These are phyloP conservation scores for Tuber melanosporum DNA, from an alignment of 495 filamentous ascomycete species.

Conservation along the genomic window DNA sequence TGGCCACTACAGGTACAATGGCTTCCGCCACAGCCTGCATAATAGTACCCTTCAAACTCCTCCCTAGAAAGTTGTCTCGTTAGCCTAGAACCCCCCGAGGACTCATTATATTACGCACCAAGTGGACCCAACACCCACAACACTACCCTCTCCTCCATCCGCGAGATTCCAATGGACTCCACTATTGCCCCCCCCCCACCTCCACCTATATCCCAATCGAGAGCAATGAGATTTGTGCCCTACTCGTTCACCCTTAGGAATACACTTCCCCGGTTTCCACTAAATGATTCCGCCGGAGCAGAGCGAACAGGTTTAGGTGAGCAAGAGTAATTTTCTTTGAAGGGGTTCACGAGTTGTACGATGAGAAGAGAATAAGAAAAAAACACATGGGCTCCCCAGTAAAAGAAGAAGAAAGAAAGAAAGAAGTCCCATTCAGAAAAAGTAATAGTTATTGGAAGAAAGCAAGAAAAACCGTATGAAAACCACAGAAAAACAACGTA, in stretches of 20 bases:
- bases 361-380: no score
- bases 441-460: no score
- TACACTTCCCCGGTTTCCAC: slow-evolving; percentile 41
- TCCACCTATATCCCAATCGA: slow-evolving; percentile 41
- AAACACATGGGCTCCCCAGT: no score
- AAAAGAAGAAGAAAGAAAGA: no score
- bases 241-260: slow-evolving; percentile 39
- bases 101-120: slow-evolving; percentile 12
- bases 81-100: background rate
- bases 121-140: slow-evolving; percentile 13
- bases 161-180: slow-evolving; percentile 42
- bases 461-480: no score
- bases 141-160: slow-evolving; percentile 37
- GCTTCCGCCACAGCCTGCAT: slow-evolving; percentile 27
- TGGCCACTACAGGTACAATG: slow-evolving; percentile 29
- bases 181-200: slow-evolving; percentile 34
- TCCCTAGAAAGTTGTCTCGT: slow-evolving; percentile 14
- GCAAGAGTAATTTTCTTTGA: no score
- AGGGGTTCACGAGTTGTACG: no score
- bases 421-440: no score
- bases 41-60: slow-evolving; percentile 21
- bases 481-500: no score
- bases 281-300: no score
- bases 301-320: no score
- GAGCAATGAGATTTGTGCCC: slow-evolving; percentile 40